Evolutionary conservation across 2,329 filamentous ascomycete species (phyloP), one percentile per base, ranked within the genome.

Genomic region (Aspergillus sp.): DNA sequence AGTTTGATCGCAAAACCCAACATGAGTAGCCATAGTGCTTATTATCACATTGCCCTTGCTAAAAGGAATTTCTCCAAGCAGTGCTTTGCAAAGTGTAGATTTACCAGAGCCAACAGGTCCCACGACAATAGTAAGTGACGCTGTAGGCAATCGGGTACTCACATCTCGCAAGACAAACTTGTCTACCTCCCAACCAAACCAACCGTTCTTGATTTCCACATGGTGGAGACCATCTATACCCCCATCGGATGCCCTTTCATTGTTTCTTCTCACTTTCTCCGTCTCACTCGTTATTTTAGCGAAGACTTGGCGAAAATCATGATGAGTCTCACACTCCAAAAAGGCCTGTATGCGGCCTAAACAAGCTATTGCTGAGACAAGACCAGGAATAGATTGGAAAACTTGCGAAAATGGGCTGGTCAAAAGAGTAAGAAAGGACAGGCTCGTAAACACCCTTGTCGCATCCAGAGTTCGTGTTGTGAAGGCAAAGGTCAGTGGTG

Each of bases 91-190:
- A 4, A 78, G 61, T 0, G 72, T 76, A 3, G 73, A 72, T 59
- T 78, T 78, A 2, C 76, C 75, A 55, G 74, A 78, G 12, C 77
- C 79, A 15, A 80, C 74, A 10, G 80, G 78, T 10, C 79, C 79
- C 53, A 80, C 68, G 17, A 81, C 57, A 1, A 66, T 63, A 25
- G 57, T 66, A n/a, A 63, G 6, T 28, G 58, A 13, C 54, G 58
- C 21, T 36, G 28, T 45, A 55, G 48, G 2, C 10, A 72, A 38
- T 3, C 41, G 32, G 41, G 57, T 32, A 36, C 49, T 55, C 7
- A 71, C 10, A 12, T 63, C 41, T 1, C 61, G 60, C 13, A 70
- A 50, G 13, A 64, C 62, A 54, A 58, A 65, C 66, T 38, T 53
- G 2, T 49, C 48, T 3, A 23, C 39, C 4, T 57, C 32, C 60